Conservation (phyloP, 805 yeast genomes). For the Blastobotrys chiropterorum region DNA sequence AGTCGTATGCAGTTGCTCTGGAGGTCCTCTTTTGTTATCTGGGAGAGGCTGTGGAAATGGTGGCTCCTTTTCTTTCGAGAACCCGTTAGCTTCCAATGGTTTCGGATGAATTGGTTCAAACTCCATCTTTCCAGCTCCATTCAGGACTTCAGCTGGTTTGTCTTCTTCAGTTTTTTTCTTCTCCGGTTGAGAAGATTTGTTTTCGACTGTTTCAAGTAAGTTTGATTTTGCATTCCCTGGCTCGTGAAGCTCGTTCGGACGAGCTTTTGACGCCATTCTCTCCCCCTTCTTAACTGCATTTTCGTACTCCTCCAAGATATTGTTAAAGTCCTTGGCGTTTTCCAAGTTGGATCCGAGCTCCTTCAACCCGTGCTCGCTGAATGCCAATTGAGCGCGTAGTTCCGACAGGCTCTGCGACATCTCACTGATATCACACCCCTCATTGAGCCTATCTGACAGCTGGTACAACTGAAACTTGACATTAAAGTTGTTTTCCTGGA, state of each 20-base stretch:
- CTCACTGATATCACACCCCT: neutral
- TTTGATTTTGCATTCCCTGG: neutral
- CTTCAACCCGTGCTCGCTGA: neutral
- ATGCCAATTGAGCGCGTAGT: neutral
- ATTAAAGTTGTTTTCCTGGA: slow-evolving; percentile 4
- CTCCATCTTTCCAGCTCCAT: neutral
- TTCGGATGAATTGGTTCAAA: neutral
- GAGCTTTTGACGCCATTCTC: too few species aligned
- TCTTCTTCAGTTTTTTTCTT: too few species aligned
- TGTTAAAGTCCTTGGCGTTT: neutral
- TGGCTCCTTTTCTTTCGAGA: neutral
- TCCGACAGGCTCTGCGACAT: neutral
- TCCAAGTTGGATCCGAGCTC: neutral
- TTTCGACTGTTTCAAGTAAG: too few species aligned
- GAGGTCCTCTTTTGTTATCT: too few species aligned
- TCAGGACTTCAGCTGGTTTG: too few species aligned
- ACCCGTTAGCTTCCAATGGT: neutral
- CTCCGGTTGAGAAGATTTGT: too few species aligned
- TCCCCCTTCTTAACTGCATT: neutral
- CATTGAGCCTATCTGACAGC: neutral
- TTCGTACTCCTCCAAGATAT: neutral
- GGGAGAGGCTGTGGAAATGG: too few species aligned
- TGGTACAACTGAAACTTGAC: slow-evolving; percentile 3
- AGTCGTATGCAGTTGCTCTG: too few species aligned
- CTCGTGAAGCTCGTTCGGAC: neutral